Percentiles rank a stretch among this genome's conserved stretches.
Conservation (phyloP, 805 yeast genomes). For the Suhomyces vadensis region DNA sequence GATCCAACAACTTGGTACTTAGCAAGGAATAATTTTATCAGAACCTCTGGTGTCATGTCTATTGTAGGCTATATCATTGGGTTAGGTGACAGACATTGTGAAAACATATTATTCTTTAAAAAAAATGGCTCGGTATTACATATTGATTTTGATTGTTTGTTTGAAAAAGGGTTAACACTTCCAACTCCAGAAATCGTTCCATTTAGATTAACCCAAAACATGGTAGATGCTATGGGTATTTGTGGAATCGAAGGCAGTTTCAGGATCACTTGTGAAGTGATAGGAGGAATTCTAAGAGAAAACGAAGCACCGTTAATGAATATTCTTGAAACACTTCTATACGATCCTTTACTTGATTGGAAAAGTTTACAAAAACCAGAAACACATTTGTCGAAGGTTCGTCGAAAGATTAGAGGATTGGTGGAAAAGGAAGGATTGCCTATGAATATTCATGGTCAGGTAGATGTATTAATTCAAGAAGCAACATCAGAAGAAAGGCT, state of each 20-base stretch:
- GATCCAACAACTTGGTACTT: constrained; percentile 88
- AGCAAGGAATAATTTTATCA: constrained; percentile 69
- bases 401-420: constrained; percentile 83
- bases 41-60: constrained; percentile 94
- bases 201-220: constrained; percentile 83
- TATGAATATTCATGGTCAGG: constrained; percentile 89
- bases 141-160: constrained; percentile 95
- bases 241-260: constrained; percentile 89
- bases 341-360: constrained; percentile 91
- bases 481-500: constrained; percentile 73
- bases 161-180: constrained; percentile 76
- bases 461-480: constrained; percentile 80
- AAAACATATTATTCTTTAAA: constrained; percentile 75
- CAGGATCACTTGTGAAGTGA: constrained; percentile 81
- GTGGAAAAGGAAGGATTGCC: constrained; percentile 82
- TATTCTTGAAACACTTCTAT: constrained; percentile 85
- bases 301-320: constrained; percentile 87
- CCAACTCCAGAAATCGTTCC: constrained; percentile 93
- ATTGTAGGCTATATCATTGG: constrained; percentile 94
- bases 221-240: constrained; percentile 87
- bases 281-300: constrained; percentile 66
- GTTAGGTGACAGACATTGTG: constrained; percentile 95
- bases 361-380: constrained; percentile 54
- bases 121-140: constrained; percentile 80
- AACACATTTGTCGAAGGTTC: constrained; percentile 66